A percentile compares a stretch with the other conserved stretches of the same genome.
These are phyloP conservation scores for Vicia faba DNA, from an alignment of 306 rosid genomes.

Conservation along the genomic window DNA sequence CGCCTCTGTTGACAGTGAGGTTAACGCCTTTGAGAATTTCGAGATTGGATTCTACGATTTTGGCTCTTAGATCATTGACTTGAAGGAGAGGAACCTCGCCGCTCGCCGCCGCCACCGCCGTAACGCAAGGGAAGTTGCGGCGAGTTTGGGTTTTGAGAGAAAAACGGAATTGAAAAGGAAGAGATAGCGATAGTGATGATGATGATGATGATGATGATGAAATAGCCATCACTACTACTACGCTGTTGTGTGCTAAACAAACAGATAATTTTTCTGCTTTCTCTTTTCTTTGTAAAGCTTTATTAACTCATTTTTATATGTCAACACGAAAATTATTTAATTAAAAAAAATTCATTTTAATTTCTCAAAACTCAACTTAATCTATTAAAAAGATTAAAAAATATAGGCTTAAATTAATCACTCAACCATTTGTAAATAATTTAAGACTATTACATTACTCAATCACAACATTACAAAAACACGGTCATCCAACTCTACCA, in stretches of 20 bases:
- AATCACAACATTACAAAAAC: too few relatives aligned
- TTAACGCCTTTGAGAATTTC: slow-evolving; percentile 82
- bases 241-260: neutral
- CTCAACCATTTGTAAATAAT: too few relatives aligned
- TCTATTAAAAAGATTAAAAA: too few relatives aligned
- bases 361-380: too few relatives aligned
- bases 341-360: too few relatives aligned
- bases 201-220: neutral
- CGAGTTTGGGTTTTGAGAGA: slow-evolving; percentile 13
- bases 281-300: neutral
- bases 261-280: neutral
- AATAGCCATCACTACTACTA: neutral
- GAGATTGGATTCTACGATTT: slow-evolving; percentile 59
- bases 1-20: slow-evolving; percentile 75
- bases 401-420: too few relatives aligned
- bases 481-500: too few relatives aligned
- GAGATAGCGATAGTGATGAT: neutral
- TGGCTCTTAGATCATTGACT: slow-evolving; percentile 77
- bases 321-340: too few relatives aligned
- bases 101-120: slow-evolving; percentile 28
- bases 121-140: slow-evolving; percentile 14
- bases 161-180: neutral
- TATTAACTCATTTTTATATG: too few relatives aligned
- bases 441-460: too few relatives aligned
- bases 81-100: slow-evolving; percentile 54